Percentiles rank a stretch among this genome's conserved stretches.
Conservation (phyloP, 345 rosid species). For the Rhodamnia rubescens region DNA sequence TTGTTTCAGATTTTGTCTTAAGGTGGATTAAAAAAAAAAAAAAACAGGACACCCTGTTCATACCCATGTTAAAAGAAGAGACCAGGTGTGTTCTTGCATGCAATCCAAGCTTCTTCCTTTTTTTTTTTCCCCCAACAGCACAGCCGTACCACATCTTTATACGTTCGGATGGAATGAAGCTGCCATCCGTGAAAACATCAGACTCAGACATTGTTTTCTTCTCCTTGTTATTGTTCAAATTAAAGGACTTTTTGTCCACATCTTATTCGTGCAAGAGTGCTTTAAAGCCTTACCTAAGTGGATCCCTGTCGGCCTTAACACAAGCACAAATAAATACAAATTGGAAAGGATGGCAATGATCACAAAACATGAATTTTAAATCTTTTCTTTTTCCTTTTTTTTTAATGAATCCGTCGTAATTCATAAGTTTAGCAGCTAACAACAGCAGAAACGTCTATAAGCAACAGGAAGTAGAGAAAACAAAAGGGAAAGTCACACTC, state of each 20-base stretch:
- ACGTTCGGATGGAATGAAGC: neutral
- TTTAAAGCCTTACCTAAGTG: conserved; percentile 1
- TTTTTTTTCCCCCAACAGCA: neutral
- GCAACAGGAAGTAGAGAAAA: neutral
- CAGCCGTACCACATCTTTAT: neutral
- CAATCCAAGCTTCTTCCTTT: neutral
- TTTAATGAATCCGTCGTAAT: neutral
- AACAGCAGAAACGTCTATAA: neutral
- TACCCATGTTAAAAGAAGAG: conserved; percentile 1
- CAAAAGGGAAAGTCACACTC: neutral
- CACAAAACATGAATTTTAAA: neutral
- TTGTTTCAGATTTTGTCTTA: conserved; percentile 1
- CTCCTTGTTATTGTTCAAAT: conserved; percentile 2
- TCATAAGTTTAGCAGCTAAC: neutral
- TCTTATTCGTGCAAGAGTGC: neutral
- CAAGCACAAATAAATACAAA: neutral
- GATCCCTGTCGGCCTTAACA: neutral
- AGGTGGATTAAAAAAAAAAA: conserved; percentile 9
- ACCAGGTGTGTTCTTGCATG: neutral
- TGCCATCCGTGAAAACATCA: neutral
- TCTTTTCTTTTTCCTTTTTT: neutral
- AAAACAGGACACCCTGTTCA: conserved; percentile 4
- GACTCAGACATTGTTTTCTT: neutral
- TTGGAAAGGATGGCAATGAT: neutral
- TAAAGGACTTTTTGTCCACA: neutral